Evolutionary conservation across 192 early-diverging fungal species (phyloP).

Genomic region (Gonapodya prolifera): DNA sequence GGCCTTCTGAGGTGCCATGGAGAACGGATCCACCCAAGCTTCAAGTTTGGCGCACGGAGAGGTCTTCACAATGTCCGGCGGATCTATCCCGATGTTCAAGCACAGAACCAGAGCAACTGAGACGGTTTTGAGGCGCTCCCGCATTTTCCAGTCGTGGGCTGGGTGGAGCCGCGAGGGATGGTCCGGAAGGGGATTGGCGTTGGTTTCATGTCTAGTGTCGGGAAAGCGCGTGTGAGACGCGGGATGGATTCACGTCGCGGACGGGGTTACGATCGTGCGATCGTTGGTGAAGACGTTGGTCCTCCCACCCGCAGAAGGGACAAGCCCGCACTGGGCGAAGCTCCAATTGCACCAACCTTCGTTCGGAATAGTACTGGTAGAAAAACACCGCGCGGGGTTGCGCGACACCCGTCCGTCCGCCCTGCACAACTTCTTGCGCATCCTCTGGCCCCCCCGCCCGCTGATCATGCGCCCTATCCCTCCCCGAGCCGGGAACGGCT

Average conservation of each 20-base stretch:
- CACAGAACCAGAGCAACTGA: slow-evolving; percentile 80
- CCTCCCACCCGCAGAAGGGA: no score
- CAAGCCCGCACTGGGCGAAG: no score
- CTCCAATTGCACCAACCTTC: not conserved
- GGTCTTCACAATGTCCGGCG: slow-evolving; percentile 84
- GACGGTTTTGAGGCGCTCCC: slow-evolving; percentile 66
- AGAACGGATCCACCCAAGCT: slow-evolving; percentile 89
- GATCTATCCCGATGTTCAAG: slow-evolving; percentile 89
- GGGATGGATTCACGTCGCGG: no score
- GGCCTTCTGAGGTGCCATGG: slow-evolving; percentile 60
- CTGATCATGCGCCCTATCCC: not conserved
- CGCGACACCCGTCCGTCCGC: not conserved
- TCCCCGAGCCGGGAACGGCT: not conserved
- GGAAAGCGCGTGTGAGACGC: not conserved
- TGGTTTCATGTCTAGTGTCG: slow-evolving; percentile 13
- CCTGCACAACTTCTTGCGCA: not conserved
- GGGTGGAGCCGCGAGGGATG: slow-evolving; percentile 8
- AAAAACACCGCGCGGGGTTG: not conserved
- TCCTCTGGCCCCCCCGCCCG: not conserved
- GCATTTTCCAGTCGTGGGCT: slow-evolving; percentile 46
- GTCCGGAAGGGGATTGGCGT: slow-evolving; percentile 1
- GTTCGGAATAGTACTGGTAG: not conserved
- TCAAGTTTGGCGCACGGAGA: slow-evolving; percentile 78
- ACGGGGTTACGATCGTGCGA: no score
- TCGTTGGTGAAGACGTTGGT: no score